phyloP scores from a whole-genome alignment of 2,329 filamentous ascomycete species.

The Xylariaceae sp. region DNA sequence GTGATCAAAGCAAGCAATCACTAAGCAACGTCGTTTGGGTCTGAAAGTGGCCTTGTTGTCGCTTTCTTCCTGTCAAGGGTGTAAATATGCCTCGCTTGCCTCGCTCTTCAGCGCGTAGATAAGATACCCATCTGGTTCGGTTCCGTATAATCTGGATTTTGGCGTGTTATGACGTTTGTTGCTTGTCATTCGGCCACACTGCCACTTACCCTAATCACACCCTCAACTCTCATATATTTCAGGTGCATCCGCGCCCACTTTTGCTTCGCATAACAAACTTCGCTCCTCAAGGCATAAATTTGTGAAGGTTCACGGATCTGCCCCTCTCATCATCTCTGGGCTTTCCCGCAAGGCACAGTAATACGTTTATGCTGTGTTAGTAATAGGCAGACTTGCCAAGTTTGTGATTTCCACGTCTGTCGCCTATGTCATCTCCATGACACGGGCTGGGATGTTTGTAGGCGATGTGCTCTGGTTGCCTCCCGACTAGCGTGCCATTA shows the following conservation, averaged over 20 bases:
- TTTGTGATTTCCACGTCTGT: background rate
- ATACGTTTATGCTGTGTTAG: background rate
- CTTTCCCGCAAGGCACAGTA: slow-evolving; percentile 10
- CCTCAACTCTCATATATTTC: background rate
- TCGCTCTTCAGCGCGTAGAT: background rate
- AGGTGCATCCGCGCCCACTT: background rate
- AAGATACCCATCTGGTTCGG: background rate
- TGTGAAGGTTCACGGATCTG: background rate
- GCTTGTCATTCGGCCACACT: slow-evolving; percentile 4
- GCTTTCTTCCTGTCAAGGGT: background rate
- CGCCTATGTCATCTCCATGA: slow-evolving; percentile 5
- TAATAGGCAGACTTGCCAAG: background rate
- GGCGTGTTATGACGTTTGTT: background rate
- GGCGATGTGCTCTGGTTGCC: slow-evolving; percentile 8
- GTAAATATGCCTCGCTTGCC: background rate
- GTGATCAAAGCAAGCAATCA: too few species aligned
- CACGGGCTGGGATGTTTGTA: background rate
- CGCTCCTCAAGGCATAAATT: slow-evolving; percentile 6
- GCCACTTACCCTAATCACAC: slow-evolving; percentile 1
- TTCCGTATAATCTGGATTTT: background rate
- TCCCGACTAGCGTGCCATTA: slow-evolving; percentile 5
- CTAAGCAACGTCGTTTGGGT: too few species aligned
- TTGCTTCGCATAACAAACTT: slow-evolving; percentile 3
- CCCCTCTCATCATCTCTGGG: background rate
- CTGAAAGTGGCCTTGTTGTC: background rate